Evolutionary conservation across 345 rosid genomes (phyloP).

Genomic region (Lumnitzera racemosa): DNA sequence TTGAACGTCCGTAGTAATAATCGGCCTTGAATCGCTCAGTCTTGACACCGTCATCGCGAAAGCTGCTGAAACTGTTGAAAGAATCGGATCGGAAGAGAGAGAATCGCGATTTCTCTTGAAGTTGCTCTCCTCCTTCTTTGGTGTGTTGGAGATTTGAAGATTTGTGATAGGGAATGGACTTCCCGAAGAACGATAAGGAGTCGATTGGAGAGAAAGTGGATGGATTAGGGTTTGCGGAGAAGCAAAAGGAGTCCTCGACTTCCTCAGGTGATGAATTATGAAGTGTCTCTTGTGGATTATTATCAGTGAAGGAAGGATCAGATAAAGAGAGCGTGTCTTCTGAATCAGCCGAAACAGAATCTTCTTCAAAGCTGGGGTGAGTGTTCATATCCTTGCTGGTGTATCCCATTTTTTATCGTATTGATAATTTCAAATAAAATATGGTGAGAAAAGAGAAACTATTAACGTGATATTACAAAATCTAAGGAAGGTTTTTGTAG

Average conservation of each 20-base stretch:
- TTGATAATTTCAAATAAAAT: too few species aligned
- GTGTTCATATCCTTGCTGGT: not conserved
- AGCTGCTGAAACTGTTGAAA: slow-evolving; percentile 4
- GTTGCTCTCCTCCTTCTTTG: not conserved
- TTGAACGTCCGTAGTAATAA: slow-evolving; percentile 1
- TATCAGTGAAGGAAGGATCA: slow-evolving; percentile 10
- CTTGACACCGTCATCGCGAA: not conserved
- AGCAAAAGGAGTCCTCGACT: slow-evolving; percentile 12
- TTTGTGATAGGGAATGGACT: slow-evolving; percentile 1
- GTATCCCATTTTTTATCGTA: too few species aligned
- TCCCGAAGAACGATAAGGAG: slow-evolving; percentile 18
- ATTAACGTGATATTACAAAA: too few species aligned
- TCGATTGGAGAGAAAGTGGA: not conserved
- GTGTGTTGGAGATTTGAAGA: not conserved
- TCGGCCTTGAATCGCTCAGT: not conserved
- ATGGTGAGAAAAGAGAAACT: too few species aligned
- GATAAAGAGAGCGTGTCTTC: slow-evolving; percentile 26
- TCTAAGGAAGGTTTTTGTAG: too few species aligned
- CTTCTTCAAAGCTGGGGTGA: not conserved
- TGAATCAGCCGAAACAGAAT: not conserved
- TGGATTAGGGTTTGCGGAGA: slow-evolving; percentile 5
- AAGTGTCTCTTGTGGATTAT: not conserved
- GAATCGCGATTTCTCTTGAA: not conserved
- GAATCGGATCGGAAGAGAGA: not conserved
- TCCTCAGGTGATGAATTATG: too few species aligned